Percentiles rank a stretch among this genome's conserved stretches.
These are phyloP conservation scores for Pseudogymnoascus sp. DNA, from an alignment of 2,329 filamentous ascomycete species.

Conservation along the genomic window DNA sequence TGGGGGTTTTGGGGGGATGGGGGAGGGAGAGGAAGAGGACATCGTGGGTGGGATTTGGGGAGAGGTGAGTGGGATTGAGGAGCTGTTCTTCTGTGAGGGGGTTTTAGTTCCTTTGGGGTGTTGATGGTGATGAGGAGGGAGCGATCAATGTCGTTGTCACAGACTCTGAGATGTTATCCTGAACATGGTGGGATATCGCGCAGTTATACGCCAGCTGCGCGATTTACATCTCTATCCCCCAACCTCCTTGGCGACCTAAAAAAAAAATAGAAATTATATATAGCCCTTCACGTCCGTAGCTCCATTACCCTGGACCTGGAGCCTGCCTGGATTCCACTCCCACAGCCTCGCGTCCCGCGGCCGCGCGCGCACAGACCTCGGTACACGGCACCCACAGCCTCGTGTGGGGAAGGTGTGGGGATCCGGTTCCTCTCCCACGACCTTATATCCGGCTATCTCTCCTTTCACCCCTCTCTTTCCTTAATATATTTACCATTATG, in stretches of 20 bases:
- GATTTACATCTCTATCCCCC: background rate
- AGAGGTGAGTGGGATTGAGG: background rate
- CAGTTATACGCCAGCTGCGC: background rate
- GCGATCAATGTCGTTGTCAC: background rate
- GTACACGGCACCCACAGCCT: background rate
- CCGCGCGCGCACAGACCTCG: background rate
- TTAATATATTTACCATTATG: background rate
- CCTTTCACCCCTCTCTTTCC: background rate
- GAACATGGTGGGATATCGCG: background rate
- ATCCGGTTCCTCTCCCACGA: background rate
- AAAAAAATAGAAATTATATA: background rate
- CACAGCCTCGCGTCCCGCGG: background rate
- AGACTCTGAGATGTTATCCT: background rate
- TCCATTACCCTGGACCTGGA: too few relatives aligned
- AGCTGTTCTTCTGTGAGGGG: background rate
- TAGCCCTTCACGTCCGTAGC: background rate
- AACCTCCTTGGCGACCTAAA: background rate
- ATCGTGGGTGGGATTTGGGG: too few relatives aligned
- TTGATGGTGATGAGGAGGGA: background rate
- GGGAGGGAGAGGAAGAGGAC: too few relatives aligned
- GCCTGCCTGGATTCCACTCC: background rate
- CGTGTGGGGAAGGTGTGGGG: background rate
- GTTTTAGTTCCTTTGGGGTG: too few relatives aligned
- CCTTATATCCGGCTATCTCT: background rate
- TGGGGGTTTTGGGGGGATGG: too few relatives aligned